A percentile compares a stretch with the other conserved stretches of the same genome.
phyloP scores from a whole-genome alignment of 768 basidiomycete genomes.

The Boletus rubropictus region DNA sequence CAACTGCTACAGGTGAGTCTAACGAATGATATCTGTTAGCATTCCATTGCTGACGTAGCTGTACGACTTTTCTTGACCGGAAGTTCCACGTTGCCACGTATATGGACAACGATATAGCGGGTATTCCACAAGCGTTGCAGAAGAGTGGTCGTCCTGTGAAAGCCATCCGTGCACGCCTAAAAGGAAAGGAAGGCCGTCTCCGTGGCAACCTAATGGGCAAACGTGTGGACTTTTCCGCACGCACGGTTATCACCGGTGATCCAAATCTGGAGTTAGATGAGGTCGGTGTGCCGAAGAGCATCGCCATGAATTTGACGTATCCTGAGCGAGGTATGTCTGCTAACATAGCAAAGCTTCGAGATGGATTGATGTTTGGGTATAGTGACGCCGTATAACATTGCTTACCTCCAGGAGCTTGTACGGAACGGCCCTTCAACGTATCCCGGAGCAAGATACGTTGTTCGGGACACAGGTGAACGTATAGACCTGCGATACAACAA shows the following conservation, averaged over 20 bases:
- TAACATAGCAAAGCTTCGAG: background rate
- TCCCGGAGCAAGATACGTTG: conserved; percentile 94
- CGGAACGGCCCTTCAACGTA: conserved; percentile 92
- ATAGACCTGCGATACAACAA: conserved; percentile 97
- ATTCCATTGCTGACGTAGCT: background rate
- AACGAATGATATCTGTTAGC: background rate
- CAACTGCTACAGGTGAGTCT: conserved; percentile 83
- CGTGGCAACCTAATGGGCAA: conserved; percentile 99
- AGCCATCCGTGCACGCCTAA: conserved; percentile 94
- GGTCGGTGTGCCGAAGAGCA: conserved; percentile 91
- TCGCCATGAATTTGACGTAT: conserved; percentile 97
- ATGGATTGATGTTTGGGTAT: conserved; percentile 9
- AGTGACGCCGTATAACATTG: conserved; percentile 98
- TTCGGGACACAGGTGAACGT: conserved; percentile 94
- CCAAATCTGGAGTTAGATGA: conserved; percentile 95
- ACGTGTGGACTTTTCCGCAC: conserved; percentile 98
- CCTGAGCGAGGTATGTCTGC: conserved; percentile 77
- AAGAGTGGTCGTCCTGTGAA: conserved; percentile 98
- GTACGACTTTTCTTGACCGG: background rate
- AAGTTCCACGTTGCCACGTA: conserved; percentile 99
- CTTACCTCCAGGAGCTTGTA: conserved; percentile 89
- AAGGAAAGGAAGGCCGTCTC: conserved; percentile 97
- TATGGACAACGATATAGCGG: conserved; percentile 99
- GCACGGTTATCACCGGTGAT: conserved; percentile 98
- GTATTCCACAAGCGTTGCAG: conserved; percentile 94